Evolutionary conservation across 2,329 filamentous ascomycete genomes (phyloP).

Genomic region (Aspergillus ustus): DNA sequence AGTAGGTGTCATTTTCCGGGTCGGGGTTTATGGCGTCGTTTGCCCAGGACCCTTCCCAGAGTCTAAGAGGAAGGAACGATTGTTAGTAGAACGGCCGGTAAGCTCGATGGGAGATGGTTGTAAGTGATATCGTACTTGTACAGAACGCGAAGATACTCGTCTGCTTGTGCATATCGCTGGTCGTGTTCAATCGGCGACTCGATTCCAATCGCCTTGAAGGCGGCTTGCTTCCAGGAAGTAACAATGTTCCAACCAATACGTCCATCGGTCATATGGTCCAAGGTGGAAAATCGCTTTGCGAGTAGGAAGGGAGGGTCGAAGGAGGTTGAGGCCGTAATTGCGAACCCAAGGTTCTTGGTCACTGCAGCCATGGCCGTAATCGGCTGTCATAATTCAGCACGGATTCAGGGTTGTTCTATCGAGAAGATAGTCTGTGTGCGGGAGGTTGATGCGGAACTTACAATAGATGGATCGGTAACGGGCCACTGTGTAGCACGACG

Average conservation of each 20-base stretch:
- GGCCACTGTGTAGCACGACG: conserved; percentile 68
- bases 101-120: not conserved
- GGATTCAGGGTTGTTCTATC: too few relatives aligned
- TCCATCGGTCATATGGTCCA: conserved; percentile 66
- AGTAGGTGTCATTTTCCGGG: conserved; percentile 59
- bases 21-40: conserved; percentile 62
- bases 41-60: conserved; percentile 62
- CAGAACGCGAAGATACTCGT: conserved; percentile 65
- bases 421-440: not conserved
- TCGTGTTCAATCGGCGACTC: conserved; percentile 65
- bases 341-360: conserved; percentile 67
- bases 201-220: conserved; percentile 66
- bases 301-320: conserved; percentile 67
- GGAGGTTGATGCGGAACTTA: conserved; percentile 37
- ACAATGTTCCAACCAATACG: conserved; percentile 71
- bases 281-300: conserved; percentile 65
- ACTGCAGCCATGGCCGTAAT: conserved; percentile 70
- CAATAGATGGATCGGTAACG: conserved; percentile 66
- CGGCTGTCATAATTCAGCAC: conserved; percentile 44
- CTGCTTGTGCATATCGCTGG: conserved; percentile 63
- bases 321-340: conserved; percentile 65
- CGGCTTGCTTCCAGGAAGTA: conserved; percentile 65
- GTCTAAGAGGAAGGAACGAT: conserved; percentile 35
- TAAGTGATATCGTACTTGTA: conserved; percentile 57
- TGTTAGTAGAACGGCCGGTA: too few relatives aligned